Conservation (phyloP, 257 asterid genomes). For the Petunia secreta region DNA sequence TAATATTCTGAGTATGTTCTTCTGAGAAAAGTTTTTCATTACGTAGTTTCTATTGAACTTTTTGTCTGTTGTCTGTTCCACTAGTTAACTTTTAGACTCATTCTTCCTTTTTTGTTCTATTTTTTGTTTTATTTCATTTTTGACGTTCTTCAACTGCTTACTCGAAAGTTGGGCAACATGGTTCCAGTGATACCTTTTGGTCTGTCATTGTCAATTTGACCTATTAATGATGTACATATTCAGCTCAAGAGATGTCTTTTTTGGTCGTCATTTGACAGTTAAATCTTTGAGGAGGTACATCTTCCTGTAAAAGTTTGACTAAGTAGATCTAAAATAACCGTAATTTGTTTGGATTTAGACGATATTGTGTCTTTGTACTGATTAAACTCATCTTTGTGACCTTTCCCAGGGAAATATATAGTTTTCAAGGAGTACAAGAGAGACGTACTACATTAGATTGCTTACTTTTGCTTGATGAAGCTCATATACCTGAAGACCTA, state of each 20-base stretch:
- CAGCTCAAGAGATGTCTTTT: no score
- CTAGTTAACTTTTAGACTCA: background rate
- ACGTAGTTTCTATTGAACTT: background rate
- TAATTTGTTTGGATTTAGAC: background rate
- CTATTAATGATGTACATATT: no score
- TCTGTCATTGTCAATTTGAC: background rate
- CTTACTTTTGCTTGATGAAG: conserved; percentile 66
- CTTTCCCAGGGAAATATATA: conserved; percentile 70
- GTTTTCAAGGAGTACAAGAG: conserved; percentile 45
- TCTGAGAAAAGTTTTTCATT: background rate
- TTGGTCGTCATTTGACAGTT: background rate
- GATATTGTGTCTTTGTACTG: background rate
- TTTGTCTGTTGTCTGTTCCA: background rate
- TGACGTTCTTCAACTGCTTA: background rate
- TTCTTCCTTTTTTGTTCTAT: background rate
- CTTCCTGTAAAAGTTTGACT: background rate
- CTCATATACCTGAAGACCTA: conserved; percentile 62
- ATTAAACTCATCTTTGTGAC: conserved; percentile 8
- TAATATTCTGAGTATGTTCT: background rate
- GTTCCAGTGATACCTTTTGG: background rate
- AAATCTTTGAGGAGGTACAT: conserved; percentile 13
- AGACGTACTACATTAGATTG: conserved; percentile 57
- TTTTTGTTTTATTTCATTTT: background rate
- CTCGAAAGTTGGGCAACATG: background rate
- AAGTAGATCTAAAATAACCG: background rate